Percentiles rank a stretch among this genome's conserved stretches.
Evolutionary conservation across 176 grass and related monocot genomes (phyloP).

Genomic region (Aegilops bicornis): DNA sequence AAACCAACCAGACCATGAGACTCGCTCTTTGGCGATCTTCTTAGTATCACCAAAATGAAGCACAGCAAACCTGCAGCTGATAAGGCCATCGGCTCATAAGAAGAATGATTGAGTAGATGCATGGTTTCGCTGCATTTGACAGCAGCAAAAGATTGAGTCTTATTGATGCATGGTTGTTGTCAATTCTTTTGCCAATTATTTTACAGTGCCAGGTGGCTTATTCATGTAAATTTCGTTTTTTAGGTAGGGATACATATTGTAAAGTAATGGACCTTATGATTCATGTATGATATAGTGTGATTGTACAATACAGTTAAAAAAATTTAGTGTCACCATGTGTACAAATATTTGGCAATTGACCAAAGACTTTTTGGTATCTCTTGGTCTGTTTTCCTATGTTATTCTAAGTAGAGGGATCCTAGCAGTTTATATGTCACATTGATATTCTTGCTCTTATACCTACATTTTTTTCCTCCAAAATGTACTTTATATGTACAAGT

Average conservation of each 20-base stretch:
- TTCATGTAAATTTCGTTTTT: slow-evolving; percentile 25
- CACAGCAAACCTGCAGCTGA: slow-evolving; percentile 58
- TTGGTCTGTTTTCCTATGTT: background rate
- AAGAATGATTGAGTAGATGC: slow-evolving; percentile 6
- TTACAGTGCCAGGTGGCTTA: slow-evolving; percentile 7
- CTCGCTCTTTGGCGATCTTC: slow-evolving; percentile 78
- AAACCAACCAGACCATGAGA: slow-evolving; percentile 57
- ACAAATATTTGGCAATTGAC: background rate
- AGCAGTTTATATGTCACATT: too few species aligned
- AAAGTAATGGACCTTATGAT: slow-evolving; percentile 13
- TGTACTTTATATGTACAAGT: too few species aligned
- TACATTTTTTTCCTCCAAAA: too few species aligned
- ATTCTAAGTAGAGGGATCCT: background rate
- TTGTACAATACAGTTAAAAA: background rate
- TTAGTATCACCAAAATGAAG: slow-evolving; percentile 83
- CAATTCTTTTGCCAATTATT: slow-evolving; percentile 28
- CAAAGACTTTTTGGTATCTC: slow-evolving; percentile 1
- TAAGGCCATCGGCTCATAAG: slow-evolving; percentile 40
- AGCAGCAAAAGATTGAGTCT: background rate
- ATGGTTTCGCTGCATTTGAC: background rate
- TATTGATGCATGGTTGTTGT: slow-evolving; percentile 12
- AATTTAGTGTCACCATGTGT: background rate
- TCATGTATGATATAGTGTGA: background rate
- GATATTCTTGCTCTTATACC: too few species aligned
- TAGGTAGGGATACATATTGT: slow-evolving; percentile 14